These are phyloP conservation scores for Vigna trinervia DNA, from an alignment of 306 rosid species.

Conservation along the genomic window DNA sequence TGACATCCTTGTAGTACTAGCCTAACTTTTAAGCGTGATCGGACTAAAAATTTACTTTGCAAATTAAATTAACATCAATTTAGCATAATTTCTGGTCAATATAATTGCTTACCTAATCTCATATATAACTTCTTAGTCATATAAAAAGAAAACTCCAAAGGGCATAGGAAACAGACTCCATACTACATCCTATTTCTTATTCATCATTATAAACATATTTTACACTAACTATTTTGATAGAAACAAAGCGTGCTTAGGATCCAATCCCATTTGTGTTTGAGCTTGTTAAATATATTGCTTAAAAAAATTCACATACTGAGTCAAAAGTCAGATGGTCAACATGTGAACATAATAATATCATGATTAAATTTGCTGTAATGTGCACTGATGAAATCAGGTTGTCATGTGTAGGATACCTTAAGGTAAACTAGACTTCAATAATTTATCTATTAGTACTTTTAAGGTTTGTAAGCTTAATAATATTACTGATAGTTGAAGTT, in stretches of 20 bases:
- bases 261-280: slow-evolving; percentile 11
- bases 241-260: slow-evolving; percentile 8
- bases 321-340: slow-evolving; percentile 29
- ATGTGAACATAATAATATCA: slow-evolving; percentile 3
- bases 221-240: not conserved
- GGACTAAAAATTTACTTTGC: slow-evolving; percentile 41
- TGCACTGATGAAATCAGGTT: not conserved
- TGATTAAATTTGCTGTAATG: not conserved
- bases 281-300: slow-evolving; percentile 34
- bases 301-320: not conserved
- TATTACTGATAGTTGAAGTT: not conserved
- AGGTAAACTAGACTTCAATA: slow-evolving; percentile 1
- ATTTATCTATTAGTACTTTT: not conserved
- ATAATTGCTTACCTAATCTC: slow-evolving; percentile 23
- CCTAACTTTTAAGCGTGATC: slow-evolving; percentile 47
- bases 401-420: not conserved
- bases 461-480: not conserved
- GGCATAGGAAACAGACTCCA: not conserved
- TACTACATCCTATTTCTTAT: slow-evolving; percentile 14
- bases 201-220: not conserved
- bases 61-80: slow-evolving; percentile 38
- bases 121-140: not conserved
- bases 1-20: slow-evolving; percentile 23
- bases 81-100: slow-evolving; percentile 32
- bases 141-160: slow-evolving; percentile 20